Percentiles rank a stretch among this genome's conserved stretches.
These are phyloP conservation scores for Dorcoceras hygrometricum DNA, from an alignment of 257 asterid species.

Conservation along the genomic window DNA sequence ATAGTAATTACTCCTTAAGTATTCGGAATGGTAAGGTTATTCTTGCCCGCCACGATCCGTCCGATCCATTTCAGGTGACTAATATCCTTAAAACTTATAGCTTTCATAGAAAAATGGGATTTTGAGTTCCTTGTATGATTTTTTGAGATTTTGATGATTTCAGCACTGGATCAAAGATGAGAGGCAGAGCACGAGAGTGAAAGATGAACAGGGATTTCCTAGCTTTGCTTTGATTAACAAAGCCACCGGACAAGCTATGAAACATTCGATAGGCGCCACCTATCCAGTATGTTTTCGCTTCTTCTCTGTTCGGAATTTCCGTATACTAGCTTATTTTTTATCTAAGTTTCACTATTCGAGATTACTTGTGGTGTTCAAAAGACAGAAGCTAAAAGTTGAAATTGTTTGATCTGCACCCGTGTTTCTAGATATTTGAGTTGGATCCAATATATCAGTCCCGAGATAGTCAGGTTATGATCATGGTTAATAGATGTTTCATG, in stretches of 20 bases:
- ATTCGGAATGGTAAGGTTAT: constrained; percentile 57
- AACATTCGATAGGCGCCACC: constrained; percentile 60
- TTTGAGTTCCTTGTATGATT: neutral
- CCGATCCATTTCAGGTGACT: constrained; percentile 55
- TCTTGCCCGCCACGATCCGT: constrained; percentile 50
- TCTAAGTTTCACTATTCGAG: neutral
- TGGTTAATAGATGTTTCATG: neutral
- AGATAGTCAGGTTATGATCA: neutral
- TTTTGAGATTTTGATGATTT: neutral
- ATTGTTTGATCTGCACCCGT: neutral
- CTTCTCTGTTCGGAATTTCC: neutral
- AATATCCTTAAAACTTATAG: neutral
- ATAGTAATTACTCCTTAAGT: constrained; percentile 44
- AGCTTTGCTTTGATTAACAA: constrained; percentile 70
- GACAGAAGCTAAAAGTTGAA: neutral
- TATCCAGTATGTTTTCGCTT: constrained; percentile 29
- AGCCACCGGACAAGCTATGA: constrained; percentile 65
- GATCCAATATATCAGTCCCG: neutral
- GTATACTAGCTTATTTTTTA: neutral
- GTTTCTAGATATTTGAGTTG: neutral
- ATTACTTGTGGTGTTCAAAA: constrained; percentile 2
- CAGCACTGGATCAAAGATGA: constrained; percentile 80
- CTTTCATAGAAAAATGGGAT: neutral
- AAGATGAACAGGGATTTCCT: constrained; percentile 76
- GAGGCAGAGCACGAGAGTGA: constrained; percentile 58